Evolutionary conservation across 768 basidiomycete genomes (phyloP).

Genomic region (Kwoniella newhampshirensis): DNA sequence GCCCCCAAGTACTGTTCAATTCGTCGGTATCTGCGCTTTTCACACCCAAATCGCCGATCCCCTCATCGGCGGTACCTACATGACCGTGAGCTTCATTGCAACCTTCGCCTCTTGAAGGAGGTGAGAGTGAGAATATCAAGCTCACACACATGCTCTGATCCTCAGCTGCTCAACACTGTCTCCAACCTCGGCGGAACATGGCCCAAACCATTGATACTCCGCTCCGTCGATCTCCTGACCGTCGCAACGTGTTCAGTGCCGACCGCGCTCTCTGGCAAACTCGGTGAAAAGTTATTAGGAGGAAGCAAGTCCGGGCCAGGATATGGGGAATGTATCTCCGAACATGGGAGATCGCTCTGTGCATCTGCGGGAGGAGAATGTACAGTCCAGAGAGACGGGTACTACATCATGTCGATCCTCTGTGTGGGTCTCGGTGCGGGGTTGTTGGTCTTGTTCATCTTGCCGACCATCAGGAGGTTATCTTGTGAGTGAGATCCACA

Average conservation of each 20-base stretch:
- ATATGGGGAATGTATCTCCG: slow-evolving; percentile 85
- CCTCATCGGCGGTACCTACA: slow-evolving; percentile 95
- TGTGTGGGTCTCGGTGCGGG: slow-evolving; percentile 75
- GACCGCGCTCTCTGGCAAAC: background rate
- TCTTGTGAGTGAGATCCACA: slow-evolving; percentile 68
- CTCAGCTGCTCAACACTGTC: slow-evolving; percentile 87
- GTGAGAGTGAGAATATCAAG: background rate
- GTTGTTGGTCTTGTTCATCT: slow-evolving; percentile 71
- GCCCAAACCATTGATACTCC: slow-evolving; percentile 91
- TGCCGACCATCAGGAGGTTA: slow-evolving; percentile 77
- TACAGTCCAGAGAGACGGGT: slow-evolving; percentile 82
- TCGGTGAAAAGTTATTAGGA: background rate
- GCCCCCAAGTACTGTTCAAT: slow-evolving; percentile 81
- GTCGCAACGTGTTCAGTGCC: slow-evolving; percentile 66
- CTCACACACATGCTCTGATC: slow-evolving; percentile 5
- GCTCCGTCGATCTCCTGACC: slow-evolving; percentile 88
- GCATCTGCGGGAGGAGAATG: slow-evolving; percentile 73
- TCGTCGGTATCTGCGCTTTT: slow-evolving; percentile 98
- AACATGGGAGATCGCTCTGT: slow-evolving; percentile 80
- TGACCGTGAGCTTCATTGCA: slow-evolving; percentile 69
- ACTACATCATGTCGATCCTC: slow-evolving; percentile 77
- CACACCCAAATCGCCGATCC: slow-evolving; percentile 96
- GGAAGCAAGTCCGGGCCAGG: background rate
- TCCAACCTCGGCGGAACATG: slow-evolving; percentile 93
- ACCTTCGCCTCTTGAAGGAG: background rate